A percentile compares a stretch with the other conserved stretches of the same genome.
Evolutionary conservation across 306 rosid genomes (phyloP).

Genomic region (Cicer bijugum): DNA sequence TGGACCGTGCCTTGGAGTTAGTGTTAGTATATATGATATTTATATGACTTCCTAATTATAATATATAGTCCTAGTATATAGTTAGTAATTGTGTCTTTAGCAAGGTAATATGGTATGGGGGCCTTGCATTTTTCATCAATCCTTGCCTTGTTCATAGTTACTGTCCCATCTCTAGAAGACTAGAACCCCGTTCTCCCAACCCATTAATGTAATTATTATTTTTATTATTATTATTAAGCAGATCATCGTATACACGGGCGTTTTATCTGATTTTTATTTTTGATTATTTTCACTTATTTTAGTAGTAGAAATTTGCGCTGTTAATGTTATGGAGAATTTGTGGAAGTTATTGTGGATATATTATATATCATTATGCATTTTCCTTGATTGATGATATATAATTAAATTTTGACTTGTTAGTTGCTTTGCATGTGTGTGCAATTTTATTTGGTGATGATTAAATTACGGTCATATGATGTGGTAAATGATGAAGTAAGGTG

Average conservation of each 20-base stretch:
- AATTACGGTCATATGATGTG: no score
- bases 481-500: not conserved
- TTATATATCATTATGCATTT: constrained; percentile 31
- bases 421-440: not conserved
- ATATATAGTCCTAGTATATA: constrained; percentile 36
- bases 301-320: constrained; percentile 23
- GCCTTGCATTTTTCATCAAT: constrained; percentile 48
- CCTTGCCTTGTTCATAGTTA: constrained; percentile 59
- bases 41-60: constrained; percentile 40
- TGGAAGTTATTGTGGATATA: constrained; percentile 35
- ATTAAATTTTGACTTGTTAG: constrained; percentile 1
- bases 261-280: constrained; percentile 40
- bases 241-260: constrained; percentile 39
- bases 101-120: constrained; percentile 40
- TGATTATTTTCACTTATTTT: constrained; percentile 34
- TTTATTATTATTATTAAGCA: constrained; percentile 33
- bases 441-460: not conserved
- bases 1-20: constrained; percentile 56
- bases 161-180: constrained; percentile 12
- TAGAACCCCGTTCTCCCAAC: constrained; percentile 23
- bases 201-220: constrained; percentile 52
- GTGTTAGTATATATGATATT: constrained; percentile 39
- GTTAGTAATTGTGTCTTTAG: constrained; percentile 43
- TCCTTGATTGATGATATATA: not conserved
- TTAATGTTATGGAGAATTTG: constrained; percentile 21